Evolutionary conservation across 2,329 filamentous ascomycete species (phyloP), one percentile per base, ranked within the genome.

Genomic region (Akanthomyces lecanii): DNA sequence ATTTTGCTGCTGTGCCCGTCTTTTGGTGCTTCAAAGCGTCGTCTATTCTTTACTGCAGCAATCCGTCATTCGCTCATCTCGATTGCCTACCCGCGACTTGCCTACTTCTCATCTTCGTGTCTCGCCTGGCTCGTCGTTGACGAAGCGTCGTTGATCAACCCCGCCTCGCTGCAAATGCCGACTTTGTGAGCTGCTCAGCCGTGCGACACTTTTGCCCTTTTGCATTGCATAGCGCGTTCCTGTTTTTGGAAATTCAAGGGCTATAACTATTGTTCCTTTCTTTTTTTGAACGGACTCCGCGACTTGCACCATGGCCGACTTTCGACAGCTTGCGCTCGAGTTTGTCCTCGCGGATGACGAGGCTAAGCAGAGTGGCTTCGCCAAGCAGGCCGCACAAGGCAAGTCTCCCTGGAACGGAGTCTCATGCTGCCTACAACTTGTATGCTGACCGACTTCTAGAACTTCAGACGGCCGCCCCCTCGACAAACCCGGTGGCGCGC

Each of bases 281-380:
- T 5, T 42, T 6, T n/a, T 21, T 38, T 5, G 21, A 7, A 4
- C 7, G 8, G 33, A 36, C 8, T 18, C 25, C 45, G 47, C 51
- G 25, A 36, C 53, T 33, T 33, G 36, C 54, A 58, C 2, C 68
- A 84, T 84, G 82, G 77, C 80, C 57, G 77, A 77, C 69, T 79
- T 84, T 67, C 77, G 79, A 66, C 80, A 82, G 67, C 77, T 83
- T 66, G 82, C 82, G 40, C 73, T 84, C 61, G 78, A 82, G 66
- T 85, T 81, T 70, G 82, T 85, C 64, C 79, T 85, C 47, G 75
- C 80, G 10, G 81, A 84, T 61, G 76, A 81, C 63, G 76, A 78
- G 63, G 71, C 73, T 44, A 74, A 72, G 63, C 74, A 77, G 65
- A 73, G 69, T 18, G 70, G 66, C 38, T 76, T 83, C 64, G 75